A percentile compares a stretch with the other conserved stretches of the same genome.
These are phyloP conservation scores for Ogataea pini DNA, from an alignment of 805 yeast species.

Conservation along the genomic window DNA sequence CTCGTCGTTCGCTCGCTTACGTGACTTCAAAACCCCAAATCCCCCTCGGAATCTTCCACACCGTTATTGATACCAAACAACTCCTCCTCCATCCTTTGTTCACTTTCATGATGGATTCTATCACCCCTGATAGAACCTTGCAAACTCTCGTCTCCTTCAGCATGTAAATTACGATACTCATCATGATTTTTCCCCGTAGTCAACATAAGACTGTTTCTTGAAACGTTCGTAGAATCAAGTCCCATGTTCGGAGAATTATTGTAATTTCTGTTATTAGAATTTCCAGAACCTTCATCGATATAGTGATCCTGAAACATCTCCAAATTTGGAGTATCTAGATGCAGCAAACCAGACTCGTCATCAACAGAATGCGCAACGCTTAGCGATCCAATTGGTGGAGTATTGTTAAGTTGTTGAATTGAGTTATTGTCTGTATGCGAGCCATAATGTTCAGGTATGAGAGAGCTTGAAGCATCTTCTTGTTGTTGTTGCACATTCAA, in stretches of 20 bases:
- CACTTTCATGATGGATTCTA: not conserved
- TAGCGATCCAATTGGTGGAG: slow-evolving; percentile 5
- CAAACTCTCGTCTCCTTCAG: not conserved
- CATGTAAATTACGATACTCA: not conserved
- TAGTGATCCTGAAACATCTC: slow-evolving; percentile 21
- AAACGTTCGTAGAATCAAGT: not conserved
- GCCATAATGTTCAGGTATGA: not conserved
- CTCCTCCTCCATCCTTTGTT: slow-evolving; percentile 4
- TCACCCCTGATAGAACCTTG: slow-evolving; percentile 5
- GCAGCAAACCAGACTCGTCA: slow-evolving; percentile 9
- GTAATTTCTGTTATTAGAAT: not conserved
- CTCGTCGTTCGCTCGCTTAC: too few relatives aligned
- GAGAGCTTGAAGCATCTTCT: slow-evolving; percentile 1
- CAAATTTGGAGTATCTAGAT: slow-evolving; percentile 21
- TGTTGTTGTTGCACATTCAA: slow-evolving; percentile 4
- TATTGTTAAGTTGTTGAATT: not conserved
- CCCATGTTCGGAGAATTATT: slow-evolving; percentile 7
- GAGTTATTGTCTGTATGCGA: slow-evolving; percentile 2
- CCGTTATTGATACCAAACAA: slow-evolving; percentile 7
- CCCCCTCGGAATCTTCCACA: not conserved
- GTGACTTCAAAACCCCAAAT: slow-evolving; percentile 4
- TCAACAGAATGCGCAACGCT: slow-evolving; percentile 1
- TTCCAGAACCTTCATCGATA: not conserved
- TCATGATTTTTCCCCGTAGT: slow-evolving; percentile 4
- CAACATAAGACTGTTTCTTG: slow-evolving; percentile 10